A percentile compares a stretch with the other conserved stretches of the same genome.
These are phyloP conservation scores for Simplicillium sp. DNA, from an alignment of 2,329 filamentous ascomycete genomes.

Conservation along the genomic window DNA sequence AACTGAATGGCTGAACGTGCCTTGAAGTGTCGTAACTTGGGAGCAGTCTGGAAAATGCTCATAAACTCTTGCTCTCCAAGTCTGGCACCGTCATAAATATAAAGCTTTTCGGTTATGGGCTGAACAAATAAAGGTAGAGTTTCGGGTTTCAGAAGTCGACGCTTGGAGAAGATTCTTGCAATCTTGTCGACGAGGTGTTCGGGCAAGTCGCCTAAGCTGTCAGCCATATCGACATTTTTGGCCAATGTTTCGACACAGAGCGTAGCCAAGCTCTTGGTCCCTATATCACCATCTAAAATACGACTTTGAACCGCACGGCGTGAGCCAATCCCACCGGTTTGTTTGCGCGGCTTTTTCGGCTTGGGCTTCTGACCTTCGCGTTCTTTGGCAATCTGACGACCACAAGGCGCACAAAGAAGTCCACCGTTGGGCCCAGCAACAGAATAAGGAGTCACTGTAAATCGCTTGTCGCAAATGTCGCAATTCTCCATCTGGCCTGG, in stretches of 20 bases:
- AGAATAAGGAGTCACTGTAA: slow-evolving; percentile 87
- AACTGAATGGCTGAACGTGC: slow-evolving; percentile 83
- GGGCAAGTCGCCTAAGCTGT: slow-evolving; percentile 52
- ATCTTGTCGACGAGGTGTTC: slow-evolving; percentile 47
- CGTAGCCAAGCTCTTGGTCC: slow-evolving; percentile 59
- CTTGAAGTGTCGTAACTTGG: slow-evolving; percentile 60
- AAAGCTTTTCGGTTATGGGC: slow-evolving; percentile 37
- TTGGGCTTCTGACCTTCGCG: slow-evolving; percentile 26
- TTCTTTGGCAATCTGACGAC: slow-evolving; percentile 62
- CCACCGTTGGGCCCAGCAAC: slow-evolving; percentile 75
- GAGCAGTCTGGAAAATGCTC: slow-evolving; percentile 68
- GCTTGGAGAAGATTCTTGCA: slow-evolving; percentile 50
- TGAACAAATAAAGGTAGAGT: slow-evolving; percentile 50
- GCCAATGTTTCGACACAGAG: slow-evolving; percentile 54
- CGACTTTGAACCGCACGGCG: slow-evolving; percentile 75
- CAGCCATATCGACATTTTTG: slow-evolving; percentile 52
- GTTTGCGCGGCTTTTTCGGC: slow-evolving; percentile 37
- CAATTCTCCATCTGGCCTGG: slow-evolving; percentile 87
- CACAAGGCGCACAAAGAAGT: slow-evolving; percentile 75
- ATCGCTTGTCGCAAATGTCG: slow-evolving; percentile 74
- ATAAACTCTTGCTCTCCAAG: slow-evolving; percentile 69
- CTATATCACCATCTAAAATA: slow-evolving; percentile 66
- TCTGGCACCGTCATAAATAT: slow-evolving; percentile 51
- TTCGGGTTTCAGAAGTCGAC: slow-evolving; percentile 41
- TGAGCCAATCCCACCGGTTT: slow-evolving; percentile 43